Evolutionary conservation across 305 asterid genomes (phyloP), one percentile per base, ranked within the genome.

Genomic region (Rubia peregrina): DNA sequence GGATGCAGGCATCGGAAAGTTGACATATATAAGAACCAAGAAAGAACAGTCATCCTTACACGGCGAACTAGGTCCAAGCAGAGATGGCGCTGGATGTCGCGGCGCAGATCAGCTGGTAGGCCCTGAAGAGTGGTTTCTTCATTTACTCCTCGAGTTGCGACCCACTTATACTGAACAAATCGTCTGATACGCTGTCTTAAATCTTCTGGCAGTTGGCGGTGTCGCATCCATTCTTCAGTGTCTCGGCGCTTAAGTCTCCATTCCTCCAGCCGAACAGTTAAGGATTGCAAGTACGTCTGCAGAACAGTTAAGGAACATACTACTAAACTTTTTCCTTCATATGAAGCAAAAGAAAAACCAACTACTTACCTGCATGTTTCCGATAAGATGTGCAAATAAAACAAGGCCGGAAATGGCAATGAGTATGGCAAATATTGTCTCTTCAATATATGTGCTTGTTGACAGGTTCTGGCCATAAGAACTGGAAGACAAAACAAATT

Each of bases 171-270:
- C 61, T 92, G 98, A 76, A 87, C 96, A 78, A 77, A 92, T 67
- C 97, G 97, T 73, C 97, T 81, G 69, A 89, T 95, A 0, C 90
- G 97, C 49, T 77, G 80, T 81, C 90, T 85, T 84, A 92, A 70
- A 77, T 88, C 93, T 75, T 90, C 97, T 6, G 97, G 98, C 53
- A 92, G 97, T 74, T 92, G 98, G 19, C 98, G 92, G 76, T 92
- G 98, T 70, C 83, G 69, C 98, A 90, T 92, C 98, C 98, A 92
- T 82, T 92, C 98, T 81, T 92, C 98, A 1, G 97, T 90, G 76
- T 92, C 98, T 74, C 97, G 79, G 78, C 91, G 80, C 82, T 83
- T 92, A 22, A 92, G 90, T 74, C 98, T 85, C 98, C 98, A 90
- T 74, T 92, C 96, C 84, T 90, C 98, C 0, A 87, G 88, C 82